A percentile compares a stretch with the other conserved stretches of the same genome.
Conservation (phyloP, 78 protist genomes). For the Dictyostelium citrinum region DNA sequence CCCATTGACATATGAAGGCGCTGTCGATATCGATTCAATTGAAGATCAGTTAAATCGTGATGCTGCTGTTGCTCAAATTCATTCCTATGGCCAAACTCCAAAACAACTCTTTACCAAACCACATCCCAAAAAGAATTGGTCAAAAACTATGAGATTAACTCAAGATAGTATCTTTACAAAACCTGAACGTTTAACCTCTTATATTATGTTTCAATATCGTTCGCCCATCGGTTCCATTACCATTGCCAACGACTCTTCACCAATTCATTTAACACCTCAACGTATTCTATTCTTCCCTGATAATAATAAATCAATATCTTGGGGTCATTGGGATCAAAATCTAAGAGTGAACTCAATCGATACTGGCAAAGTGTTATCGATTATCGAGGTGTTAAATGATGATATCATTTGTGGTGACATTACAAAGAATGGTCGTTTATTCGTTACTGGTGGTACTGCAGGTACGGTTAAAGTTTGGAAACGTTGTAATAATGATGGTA, state of each 20-base stretch:
- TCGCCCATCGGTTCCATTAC: slow-evolving; percentile 57
- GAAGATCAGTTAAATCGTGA: slow-evolving; percentile 76
- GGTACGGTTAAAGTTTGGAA: slow-evolving; percentile 77
- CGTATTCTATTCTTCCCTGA: slow-evolving; percentile 39
- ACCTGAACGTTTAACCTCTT: slow-evolving; percentile 7
- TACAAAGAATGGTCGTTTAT: slow-evolving; percentile 56
- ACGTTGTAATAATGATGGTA: slow-evolving; percentile 19
- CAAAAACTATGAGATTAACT: not conserved
- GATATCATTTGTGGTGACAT: slow-evolving; percentile 69
- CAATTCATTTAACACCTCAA: slow-evolving; percentile 55
- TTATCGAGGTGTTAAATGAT: slow-evolving; percentile 64
- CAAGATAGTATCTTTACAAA: slow-evolving; percentile 45
- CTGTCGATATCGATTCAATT: slow-evolving; percentile 86
- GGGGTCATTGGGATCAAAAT: slow-evolving; percentile 87
- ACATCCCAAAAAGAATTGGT: slow-evolving; percentile 87
- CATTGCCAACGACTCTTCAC: slow-evolving; percentile 16
- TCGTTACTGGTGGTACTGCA: slow-evolving; percentile 72
- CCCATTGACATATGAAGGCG: slow-evolving; percentile 95
- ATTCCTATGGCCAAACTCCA: slow-evolving; percentile 99
- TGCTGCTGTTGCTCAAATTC: slow-evolving; percentile 86
- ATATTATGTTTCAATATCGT: slow-evolving; percentile 24
- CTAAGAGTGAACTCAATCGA: slow-evolving; percentile 66
- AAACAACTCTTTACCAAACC: slow-evolving; percentile 88
- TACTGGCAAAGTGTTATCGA: slow-evolving; percentile 35
- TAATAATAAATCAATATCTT: slow-evolving; percentile 37